Percentiles rank a stretch among this genome's conserved stretches.
These are phyloP conservation scores for Suhomyces pyralidae DNA, from an alignment of 805 yeast genomes.

Conservation along the genomic window DNA sequence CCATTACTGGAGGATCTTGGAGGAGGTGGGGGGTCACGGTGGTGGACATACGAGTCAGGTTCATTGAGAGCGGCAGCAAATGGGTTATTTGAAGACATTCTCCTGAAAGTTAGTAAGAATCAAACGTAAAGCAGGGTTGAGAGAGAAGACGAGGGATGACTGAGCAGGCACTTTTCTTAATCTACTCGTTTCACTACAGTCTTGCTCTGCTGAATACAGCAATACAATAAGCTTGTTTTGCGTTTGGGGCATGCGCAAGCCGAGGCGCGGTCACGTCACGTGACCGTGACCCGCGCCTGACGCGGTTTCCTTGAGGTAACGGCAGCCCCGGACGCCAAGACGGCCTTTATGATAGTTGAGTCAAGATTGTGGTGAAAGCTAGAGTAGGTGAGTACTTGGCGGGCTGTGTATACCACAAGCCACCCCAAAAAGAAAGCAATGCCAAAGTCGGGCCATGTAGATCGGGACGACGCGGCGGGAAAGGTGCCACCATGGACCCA, in stretches of 20 bases:
- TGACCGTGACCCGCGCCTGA: not conserved
- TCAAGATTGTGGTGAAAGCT: not conserved
- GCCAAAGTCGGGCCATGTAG: not conserved
- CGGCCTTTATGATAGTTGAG: not conserved
- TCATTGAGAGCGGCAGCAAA: slow-evolving; percentile 47
- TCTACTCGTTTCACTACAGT: not conserved
- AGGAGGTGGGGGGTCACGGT: slow-evolving; percentile 35
- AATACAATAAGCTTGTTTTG: not conserved
- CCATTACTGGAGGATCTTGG: slow-evolving; percentile 23
- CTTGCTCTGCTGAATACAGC: not conserved
- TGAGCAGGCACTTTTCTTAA: not conserved
- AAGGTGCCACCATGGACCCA: not conserved
- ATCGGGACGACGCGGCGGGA: not conserved
- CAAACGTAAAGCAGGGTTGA: not conserved
- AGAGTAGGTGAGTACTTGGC: not conserved
- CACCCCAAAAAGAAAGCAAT: not conserved
- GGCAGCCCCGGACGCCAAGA: not conserved
- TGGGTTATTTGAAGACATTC: slow-evolving; percentile 51
- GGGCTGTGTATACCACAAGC: not conserved
- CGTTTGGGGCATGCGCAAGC: not conserved
- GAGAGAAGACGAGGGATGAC: not conserved
- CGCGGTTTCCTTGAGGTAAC: not conserved
- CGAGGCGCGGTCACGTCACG: not conserved
- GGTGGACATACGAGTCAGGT: slow-evolving; percentile 36
- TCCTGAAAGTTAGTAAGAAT: slow-evolving; percentile 4